Evolutionary conservation across 805 yeast species (phyloP), one percentile per base, ranked within the genome.

Genomic region (Blastobotrys terrestris): DNA sequence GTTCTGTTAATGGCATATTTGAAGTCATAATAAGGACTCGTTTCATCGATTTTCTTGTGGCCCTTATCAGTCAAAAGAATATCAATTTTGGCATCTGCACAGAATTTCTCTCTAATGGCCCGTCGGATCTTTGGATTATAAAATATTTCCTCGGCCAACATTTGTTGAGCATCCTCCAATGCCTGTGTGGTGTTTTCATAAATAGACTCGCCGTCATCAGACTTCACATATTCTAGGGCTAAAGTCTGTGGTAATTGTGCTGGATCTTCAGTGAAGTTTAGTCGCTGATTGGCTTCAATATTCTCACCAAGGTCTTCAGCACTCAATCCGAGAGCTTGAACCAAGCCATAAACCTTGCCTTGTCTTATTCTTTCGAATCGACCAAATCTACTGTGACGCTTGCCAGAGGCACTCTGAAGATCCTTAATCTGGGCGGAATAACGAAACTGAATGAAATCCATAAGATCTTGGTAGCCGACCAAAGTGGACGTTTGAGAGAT

Each of bases 1-100:
- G 87, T 76, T 65, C 94, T 79, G 68, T 89, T 87, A 53, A 81
- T 77, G 19, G 97, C 95, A 69, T 94, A 94, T 65, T 94, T 94
- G 71, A 94, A 84, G 63, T 89, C 96, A 54, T 87, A 89, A 62
- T 83, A 91, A 1, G 90, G 85, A 51, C 91, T 84, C 59, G 83
- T 84, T 50, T 79, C 83, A 59, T 85, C 94, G 54, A 94, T 92
- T 59, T 84, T 83, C 35, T 80, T 74, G 60, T 76, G 77, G 58
- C 95, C 95, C 65, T 89, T 90, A 55, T 90, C 95, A 0, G 98
- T 90, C 46, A 90, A 72, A 14, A 79, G 79, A 8, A 91, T 83
- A 65, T 85, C 85, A 22, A 91, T 77, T 14, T 77, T 75, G 7
- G 94, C 86, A 63, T 77, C 51, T 71, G 73, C 67, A 77, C 79